phyloP scores from a whole-genome alignment of 345 rosid species.

The Bretschneidera sinensis region DNA sequence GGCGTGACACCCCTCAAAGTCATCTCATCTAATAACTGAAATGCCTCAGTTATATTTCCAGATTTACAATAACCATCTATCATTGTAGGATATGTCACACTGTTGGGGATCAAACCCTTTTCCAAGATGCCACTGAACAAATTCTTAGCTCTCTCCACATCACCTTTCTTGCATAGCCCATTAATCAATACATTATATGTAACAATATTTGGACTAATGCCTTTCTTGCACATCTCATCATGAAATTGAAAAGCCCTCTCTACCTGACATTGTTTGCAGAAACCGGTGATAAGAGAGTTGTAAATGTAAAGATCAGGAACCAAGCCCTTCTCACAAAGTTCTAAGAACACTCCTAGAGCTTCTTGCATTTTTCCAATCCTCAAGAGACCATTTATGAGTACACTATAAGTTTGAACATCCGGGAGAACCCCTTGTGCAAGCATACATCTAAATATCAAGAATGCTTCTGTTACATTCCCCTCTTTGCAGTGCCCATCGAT shows the following conservation, averaged over 20 bases:
- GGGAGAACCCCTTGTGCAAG: constrained; percentile 34
- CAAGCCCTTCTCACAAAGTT: constrained; percentile 37
- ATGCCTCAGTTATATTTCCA: constrained; percentile 42
- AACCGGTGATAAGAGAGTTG: constrained; percentile 44
- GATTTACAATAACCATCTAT: constrained; percentile 59
- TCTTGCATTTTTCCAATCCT: constrained; percentile 39
- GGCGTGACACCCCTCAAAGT: constrained; percentile 34
- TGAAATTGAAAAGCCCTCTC: constrained; percentile 35
- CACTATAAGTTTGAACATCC: constrained; percentile 31
- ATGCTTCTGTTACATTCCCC: constrained; percentile 34
- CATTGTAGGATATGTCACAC: constrained; percentile 44
- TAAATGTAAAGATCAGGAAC: constrained; percentile 44
- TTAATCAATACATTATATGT: constrained; percentile 41
- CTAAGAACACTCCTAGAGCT: constrained; percentile 40
- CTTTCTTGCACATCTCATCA: constrained; percentile 35
- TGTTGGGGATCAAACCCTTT: constrained; percentile 34
- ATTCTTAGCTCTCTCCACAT: constrained; percentile 36
- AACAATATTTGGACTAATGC: constrained; percentile 40
- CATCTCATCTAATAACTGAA: constrained; percentile 43
- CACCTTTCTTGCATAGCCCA: constrained; percentile 52
- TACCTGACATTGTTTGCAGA: constrained; percentile 37
- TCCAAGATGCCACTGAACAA: constrained; percentile 43
- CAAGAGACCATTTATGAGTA: constrained; percentile 45
- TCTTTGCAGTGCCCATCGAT: constrained; percentile 49
- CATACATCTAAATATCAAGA: constrained; percentile 35